phyloP scores from a whole-genome alignment of 2,329 filamentous ascomycete species.

The Raffaelea albimanens region DNA sequence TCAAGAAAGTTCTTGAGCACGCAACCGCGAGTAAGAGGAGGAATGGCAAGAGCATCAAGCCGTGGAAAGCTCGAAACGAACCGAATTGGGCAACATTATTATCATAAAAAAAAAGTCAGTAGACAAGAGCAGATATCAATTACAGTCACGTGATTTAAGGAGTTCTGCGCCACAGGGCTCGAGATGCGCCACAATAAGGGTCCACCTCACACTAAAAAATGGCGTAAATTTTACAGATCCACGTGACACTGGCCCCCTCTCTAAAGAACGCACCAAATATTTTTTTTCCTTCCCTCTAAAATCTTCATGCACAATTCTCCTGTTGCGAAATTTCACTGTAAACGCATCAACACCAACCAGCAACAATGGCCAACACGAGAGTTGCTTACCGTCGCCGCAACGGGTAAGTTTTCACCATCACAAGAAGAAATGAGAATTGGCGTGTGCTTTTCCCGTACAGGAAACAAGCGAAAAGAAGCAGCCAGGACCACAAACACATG shows the following conservation, averaged over 20 bases:
- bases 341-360: slow-evolving; percentile 26
- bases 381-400: slow-evolving; percentile 69
- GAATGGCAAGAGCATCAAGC: slow-evolving; percentile 46
- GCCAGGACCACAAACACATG: neutral
- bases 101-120: neutral
- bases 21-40: slow-evolving; percentile 43
- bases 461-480: neutral
- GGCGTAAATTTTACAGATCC: slow-evolving; percentile 1
- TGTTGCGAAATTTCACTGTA: slow-evolving; percentile 2
- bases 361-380: slow-evolving; percentile 50
- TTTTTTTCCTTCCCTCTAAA: slow-evolving; percentile 10
- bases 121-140: too few relatives aligned
- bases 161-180: neutral
- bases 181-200: neutral
- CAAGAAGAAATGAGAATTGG: neutral
- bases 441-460: too few relatives aligned
- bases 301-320: slow-evolving; percentile 1
- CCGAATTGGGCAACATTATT: slow-evolving; percentile 42
- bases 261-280: slow-evolving; percentile 12
- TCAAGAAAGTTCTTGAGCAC: slow-evolving; percentile 39
- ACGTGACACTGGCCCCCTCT: slow-evolving; percentile 10
- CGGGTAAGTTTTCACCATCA: slow-evolving; percentile 56
- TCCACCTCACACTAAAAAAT: neutral
- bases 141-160: too few relatives aligned
- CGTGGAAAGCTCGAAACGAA: slow-evolving; percentile 49